A percentile compares a stretch with the other conserved stretches of the same genome.
Evolutionary conservation across 1,139 yeast species (phyloP).

Genomic region (Hanseniaspora uvarum): DNA sequence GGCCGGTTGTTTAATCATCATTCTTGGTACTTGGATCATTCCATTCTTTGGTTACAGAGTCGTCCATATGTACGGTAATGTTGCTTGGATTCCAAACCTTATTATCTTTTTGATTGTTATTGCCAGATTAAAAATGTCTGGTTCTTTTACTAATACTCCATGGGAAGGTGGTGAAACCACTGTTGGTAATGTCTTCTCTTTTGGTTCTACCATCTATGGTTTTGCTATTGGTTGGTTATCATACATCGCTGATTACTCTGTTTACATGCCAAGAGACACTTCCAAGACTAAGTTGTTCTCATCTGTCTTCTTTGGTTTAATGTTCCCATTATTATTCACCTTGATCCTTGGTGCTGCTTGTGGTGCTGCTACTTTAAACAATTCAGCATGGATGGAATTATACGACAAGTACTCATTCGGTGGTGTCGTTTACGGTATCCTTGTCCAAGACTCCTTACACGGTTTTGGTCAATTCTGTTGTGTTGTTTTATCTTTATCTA

Average conservation of each 20-base stretch:
- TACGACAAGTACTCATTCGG: constrained; percentile 48
- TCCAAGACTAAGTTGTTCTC: constrained; percentile 51
- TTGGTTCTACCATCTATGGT: constrained; percentile 78
- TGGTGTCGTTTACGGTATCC: constrained; percentile 68
- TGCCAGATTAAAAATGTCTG: constrained; percentile 60
- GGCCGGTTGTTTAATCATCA: constrained; percentile 77
- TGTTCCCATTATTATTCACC: constrained; percentile 58
- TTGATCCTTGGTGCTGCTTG: constrained; percentile 82
- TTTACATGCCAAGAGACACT: constrained; percentile 62
- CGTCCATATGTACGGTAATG: constrained; percentile 73
- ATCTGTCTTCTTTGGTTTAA: constrained; percentile 53
- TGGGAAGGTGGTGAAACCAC: constrained; percentile 41
- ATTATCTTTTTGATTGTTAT: constrained; percentile 66
- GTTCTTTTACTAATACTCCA: constrained; percentile 43
- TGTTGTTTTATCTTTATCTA: constrained; percentile 70
- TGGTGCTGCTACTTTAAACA: constrained; percentile 46
- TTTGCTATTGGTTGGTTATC: constrained; percentile 95
- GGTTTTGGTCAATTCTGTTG: constrained; percentile 86
- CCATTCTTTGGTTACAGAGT: constrained; percentile 80
- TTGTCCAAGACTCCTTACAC: constrained; percentile 69
- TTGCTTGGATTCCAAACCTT: constrained; percentile 78
- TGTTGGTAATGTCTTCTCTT: constrained; percentile 71
- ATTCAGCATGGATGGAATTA: constrained; percentile 39
- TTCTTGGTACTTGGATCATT: constrained; percentile 57
- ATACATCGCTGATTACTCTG: constrained; percentile 85